Base-by-base conservation (phyloP, 345 rosid species). In the Clausena lansium region DNA sequence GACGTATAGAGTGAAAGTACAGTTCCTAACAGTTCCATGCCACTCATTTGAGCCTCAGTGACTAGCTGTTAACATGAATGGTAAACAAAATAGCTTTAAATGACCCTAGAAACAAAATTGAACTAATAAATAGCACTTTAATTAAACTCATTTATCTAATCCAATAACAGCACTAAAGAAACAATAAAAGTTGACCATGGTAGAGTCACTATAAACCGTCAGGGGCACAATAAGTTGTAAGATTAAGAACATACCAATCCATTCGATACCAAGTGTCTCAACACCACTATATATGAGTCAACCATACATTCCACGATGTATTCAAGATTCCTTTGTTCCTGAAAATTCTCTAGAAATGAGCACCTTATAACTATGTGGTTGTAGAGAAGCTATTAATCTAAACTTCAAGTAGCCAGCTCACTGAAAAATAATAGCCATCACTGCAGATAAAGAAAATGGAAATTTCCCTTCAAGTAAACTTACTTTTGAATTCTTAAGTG, bases 231-330 rank as follows among this genome's bases (percentile, higher is more conserved):
- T 60, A 36, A 78, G 73, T 38, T 64, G 19, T 32, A 64, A 32
- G 33, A 24, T 73, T 75, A 28, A 73, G 76, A 66, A 81, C 91
- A 81, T 89, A 95, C 98, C 89, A 45, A 64, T 79, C 82, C 73
- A 35, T 38, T 78, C 67, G 77, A 86, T 79, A 81, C 91, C 88
- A 84, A 79, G 77, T 83, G 87, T 79, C 91, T 91, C 84, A 81
- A 81, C 78, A 90, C 88, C 76, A 92, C 93, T 11, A 57, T 78
- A 83, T 89, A 89, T 2, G 97, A 87, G 74, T 91, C 94, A 77
- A 87, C 89, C 54, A 89, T 75, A 71, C 77, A 83, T 83, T 89
- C 95, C 55, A 84, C 83, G 60, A 82, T 55, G 74, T 59, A 82
- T 75, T 76, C 79, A 55, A 87, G 85, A 82, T 86, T 86, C 80